Evolutionary conservation across 306 rosid genomes (phyloP).

Genomic region (Cercis canadensis): DNA sequence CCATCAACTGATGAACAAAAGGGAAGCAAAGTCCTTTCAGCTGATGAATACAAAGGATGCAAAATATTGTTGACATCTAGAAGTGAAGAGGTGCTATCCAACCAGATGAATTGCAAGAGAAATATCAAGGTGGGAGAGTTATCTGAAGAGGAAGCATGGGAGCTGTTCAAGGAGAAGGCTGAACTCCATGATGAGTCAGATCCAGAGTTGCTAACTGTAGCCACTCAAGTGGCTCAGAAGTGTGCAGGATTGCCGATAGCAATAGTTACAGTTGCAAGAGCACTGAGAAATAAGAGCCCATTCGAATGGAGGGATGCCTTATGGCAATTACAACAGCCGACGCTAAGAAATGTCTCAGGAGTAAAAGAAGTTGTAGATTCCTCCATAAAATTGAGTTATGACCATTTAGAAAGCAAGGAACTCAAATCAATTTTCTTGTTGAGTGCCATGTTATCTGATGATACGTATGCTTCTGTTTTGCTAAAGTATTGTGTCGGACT

Average conservation of each 20-base stretch:
- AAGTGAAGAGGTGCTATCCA: background rate
- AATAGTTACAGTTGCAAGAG: background rate
- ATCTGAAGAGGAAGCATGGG: background rate
- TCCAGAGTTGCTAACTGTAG: background rate
- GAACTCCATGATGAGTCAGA: background rate
- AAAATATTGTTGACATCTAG: background rate
- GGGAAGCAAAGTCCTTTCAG: background rate
- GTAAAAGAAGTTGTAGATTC: background rate
- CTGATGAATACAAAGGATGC: background rate
- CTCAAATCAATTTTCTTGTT: background rate
- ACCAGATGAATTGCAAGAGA: background rate
- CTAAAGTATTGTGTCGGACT: background rate
- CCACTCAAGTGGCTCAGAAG: background rate
- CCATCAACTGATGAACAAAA: background rate
- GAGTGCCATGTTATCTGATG: background rate
- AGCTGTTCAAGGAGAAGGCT: background rate
- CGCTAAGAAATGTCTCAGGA: background rate
- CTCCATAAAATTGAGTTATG: background rate
- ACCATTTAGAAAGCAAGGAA: background rate
- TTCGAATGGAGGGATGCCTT: background rate
- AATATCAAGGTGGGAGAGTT: background rate
- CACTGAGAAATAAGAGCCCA: background rate
- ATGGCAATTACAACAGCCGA: background rate
- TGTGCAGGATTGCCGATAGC: slow-evolving; percentile 7
- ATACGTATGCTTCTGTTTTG: background rate